Conservation (phyloP, 2,329 filamentous ascomycete species). For the Fusarium nurragi region DNA sequence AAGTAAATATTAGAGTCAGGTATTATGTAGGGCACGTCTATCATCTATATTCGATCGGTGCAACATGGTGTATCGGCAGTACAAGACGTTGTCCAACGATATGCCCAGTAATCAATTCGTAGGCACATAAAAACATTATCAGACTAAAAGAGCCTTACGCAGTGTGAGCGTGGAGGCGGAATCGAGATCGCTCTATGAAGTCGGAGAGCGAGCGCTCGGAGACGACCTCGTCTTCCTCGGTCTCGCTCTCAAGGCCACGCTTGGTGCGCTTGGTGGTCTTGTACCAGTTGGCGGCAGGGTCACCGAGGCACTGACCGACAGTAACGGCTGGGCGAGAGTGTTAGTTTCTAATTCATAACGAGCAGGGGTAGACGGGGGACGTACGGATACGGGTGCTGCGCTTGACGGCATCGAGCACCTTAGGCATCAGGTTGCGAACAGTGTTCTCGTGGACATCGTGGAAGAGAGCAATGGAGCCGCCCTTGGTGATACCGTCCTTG, state of each 20-base stretch:
- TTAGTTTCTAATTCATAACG: background rate
- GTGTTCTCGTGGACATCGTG: slow-evolving; percentile 58
- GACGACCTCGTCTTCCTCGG: slow-evolving; percentile 5
- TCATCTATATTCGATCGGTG: slow-evolving; percentile 14
- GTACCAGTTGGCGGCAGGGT: slow-evolving; percentile 27
- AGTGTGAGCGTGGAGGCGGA: slow-evolving; percentile 11
- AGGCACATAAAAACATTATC: slow-evolving; percentile 9
- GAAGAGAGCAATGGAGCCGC: slow-evolving; percentile 58
- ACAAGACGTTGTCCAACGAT: slow-evolving; percentile 7
- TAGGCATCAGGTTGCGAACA: slow-evolving; percentile 37
- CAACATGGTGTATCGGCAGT: slow-evolving; percentile 13
- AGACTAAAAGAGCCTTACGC: slow-evolving; percentile 4
- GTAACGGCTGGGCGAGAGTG: slow-evolving; percentile 43
- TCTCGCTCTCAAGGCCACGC: slow-evolving; percentile 18
- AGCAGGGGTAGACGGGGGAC: background rate
- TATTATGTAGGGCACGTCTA: slow-evolving; percentile 10
- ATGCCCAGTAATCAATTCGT: slow-evolving; percentile 9
- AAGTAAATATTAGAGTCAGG: background rate
- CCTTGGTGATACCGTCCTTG: slow-evolving; percentile 38
- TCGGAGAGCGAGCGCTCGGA: slow-evolving; percentile 16
- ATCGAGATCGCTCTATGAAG: slow-evolving; percentile 26
- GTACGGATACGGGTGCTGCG: slow-evolving; percentile 27
- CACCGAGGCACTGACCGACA: slow-evolving; percentile 41
- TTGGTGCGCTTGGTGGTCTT: slow-evolving; percentile 29
- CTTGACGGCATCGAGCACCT: slow-evolving; percentile 21